These are phyloP conservation scores for Kurtzmaniella natalensis DNA, from an alignment of 1,139 yeast species.

Conservation along the genomic window DNA sequence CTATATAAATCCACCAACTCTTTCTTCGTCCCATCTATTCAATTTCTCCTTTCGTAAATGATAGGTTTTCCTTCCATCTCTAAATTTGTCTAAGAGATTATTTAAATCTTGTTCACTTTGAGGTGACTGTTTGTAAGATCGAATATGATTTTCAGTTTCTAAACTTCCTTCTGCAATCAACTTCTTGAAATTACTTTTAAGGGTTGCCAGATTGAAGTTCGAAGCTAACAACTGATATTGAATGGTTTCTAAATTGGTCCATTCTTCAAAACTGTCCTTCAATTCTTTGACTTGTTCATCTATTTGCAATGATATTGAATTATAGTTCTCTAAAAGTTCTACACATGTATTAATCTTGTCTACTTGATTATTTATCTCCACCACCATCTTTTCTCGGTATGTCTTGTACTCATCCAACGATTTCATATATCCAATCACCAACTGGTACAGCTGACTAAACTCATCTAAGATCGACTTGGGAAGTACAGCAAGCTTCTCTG, in stretches of 20 bases:
- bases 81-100: slow-evolving; percentile 41
- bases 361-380: slow-evolving; percentile 18
- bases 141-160: slow-evolving; percentile 19
- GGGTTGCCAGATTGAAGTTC: slow-evolving; percentile 31
- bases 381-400: slow-evolving; percentile 15
- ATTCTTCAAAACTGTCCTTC: slow-evolving; percentile 27
- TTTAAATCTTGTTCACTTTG: slow-evolving; percentile 15
- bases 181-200: slow-evolving; percentile 25
- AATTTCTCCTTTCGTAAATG: slow-evolving; percentile 57
- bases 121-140: slow-evolving; percentile 9
- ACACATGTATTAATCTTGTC: slow-evolving; percentile 20
- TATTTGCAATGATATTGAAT: slow-evolving; percentile 20
- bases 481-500: slow-evolving; percentile 22
- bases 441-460: slow-evolving; percentile 23
- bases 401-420: slow-evolving; percentile 19
- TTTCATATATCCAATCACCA: slow-evolving; percentile 31
- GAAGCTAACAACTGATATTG: slow-evolving; percentile 40
- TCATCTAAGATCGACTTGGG: slow-evolving; percentile 25
- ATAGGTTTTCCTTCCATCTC: slow-evolving; percentile 40
- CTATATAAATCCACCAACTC: slow-evolving; percentile 51
- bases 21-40: slow-evolving; percentile 60
- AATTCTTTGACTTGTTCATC: slow-evolving; percentile 22
- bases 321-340: slow-evolving; percentile 25
- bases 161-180: slow-evolving; percentile 22
- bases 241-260: slow-evolving; percentile 30